Conservation (phyloP, 352 stramenopile genomes). For the Stephanocyclus meneghinianus region DNA sequence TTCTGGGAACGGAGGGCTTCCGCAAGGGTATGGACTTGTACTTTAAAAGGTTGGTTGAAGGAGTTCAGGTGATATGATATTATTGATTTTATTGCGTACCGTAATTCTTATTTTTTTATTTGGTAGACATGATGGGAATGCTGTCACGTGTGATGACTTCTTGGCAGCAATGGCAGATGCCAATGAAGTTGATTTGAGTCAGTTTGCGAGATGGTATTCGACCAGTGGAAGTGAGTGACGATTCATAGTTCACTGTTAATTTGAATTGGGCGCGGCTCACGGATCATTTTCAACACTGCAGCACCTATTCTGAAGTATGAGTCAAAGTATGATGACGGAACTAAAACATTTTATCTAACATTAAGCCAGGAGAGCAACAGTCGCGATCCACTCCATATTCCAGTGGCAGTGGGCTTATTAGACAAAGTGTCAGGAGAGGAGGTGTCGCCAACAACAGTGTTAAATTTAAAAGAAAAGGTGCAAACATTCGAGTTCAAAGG, state of each 20-base stretch:
- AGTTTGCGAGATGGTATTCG: constrained; percentile 83
- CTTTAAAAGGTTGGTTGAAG: constrained; percentile 75
- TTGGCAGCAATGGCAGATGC: constrained; percentile 86
- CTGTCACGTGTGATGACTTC: constrained; percentile 90
- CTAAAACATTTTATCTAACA: constrained; percentile 48
- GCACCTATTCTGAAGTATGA: constrained; percentile 76
- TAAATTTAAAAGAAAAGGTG: constrained; percentile 78
- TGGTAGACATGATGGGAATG: constrained; percentile 71
- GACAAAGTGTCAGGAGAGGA: constrained; percentile 68
- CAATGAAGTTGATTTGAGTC: constrained; percentile 71
- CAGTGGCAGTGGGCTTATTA: constrained; percentile 77
- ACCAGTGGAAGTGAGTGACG: constrained; percentile 66
- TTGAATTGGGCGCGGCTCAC: not conserved
- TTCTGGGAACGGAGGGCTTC: constrained; percentile 84
- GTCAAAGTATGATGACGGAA: constrained; percentile 63
- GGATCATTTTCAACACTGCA: not conserved
- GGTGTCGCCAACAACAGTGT: constrained; percentile 64
- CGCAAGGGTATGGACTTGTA: constrained; percentile 89
- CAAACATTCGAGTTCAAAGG: constrained; percentile 62
- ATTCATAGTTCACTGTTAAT: not conserved
- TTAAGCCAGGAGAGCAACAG: constrained; percentile 62
- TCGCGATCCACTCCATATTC: constrained; percentile 79
- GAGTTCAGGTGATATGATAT: not conserved
- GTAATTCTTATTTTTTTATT: not conserved
- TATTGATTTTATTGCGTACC: not conserved